Evolutionary conservation across 805 yeast species (phyloP).

Genomic region (Hanseniaspora thailandica): DNA sequence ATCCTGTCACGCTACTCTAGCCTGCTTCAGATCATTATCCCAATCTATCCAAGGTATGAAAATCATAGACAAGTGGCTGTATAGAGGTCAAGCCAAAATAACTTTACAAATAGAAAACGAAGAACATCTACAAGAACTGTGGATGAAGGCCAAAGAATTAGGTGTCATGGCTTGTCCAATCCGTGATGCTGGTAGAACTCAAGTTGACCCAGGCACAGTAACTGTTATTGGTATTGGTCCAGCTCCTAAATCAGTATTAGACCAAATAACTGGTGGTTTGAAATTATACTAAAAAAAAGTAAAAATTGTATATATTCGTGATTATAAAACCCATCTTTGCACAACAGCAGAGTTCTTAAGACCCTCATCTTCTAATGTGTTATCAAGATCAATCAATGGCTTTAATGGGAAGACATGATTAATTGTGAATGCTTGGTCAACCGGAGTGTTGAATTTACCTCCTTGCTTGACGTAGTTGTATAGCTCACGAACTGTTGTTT

Average conservation of each 20-base stretch:
- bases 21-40: conserved; percentile 63
- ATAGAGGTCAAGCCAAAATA: conserved; percentile 85
- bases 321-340: conserved; percentile 55
- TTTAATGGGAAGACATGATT: conserved; percentile 75
- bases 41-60: conserved; percentile 44
- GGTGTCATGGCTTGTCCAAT: conserved; percentile 72
- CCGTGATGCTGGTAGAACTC: conserved; percentile 95
- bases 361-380: conserved; percentile 62
- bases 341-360: conserved; percentile 76
- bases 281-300: conserved; percentile 61
- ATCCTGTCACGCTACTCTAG: conserved; percentile 94
- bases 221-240: conserved; percentile 97
- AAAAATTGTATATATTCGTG: conserved; percentile 11
- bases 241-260: conserved; percentile 72
- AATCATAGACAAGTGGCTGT: conserved; percentile 64
- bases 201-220: conserved; percentile 89
- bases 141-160: conserved; percentile 66
- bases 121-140: conserved; percentile 61
- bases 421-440: conserved; percentile 47
- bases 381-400: conserved; percentile 46
- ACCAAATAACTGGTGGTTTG: conserved; percentile 68
- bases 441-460: conserved; percentile 28
- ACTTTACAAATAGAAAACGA: conserved; percentile 61
- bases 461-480: conserved; percentile 51
- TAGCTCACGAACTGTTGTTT: conserved; percentile 52